Conservation (phyloP, 208 protist genomes). For the Crithidia fasciculata region DNA sequence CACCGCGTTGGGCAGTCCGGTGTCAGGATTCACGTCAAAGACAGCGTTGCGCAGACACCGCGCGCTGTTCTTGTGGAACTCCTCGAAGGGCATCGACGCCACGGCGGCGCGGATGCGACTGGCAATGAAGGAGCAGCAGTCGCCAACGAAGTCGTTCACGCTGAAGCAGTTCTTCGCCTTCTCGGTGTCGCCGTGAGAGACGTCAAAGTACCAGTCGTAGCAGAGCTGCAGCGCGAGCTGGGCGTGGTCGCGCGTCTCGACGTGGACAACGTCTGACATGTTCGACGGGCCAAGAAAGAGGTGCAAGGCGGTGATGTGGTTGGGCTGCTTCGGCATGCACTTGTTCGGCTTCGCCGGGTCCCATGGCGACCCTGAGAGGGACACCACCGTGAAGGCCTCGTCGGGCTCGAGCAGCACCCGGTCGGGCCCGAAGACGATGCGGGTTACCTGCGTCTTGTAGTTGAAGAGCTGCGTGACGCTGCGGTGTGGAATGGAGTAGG, state of each 20-base stretch:
- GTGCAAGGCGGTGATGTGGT: slow-evolving; percentile 77
- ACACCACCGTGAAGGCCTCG: slow-evolving; percentile 87
- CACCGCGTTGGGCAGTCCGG: slow-evolving; percentile 45
- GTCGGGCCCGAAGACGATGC: slow-evolving; percentile 86
- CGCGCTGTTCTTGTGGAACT: slow-evolving; percentile 87
- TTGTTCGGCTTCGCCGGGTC: slow-evolving; percentile 80
- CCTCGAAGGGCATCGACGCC: slow-evolving; percentile 82
- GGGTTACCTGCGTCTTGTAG: slow-evolving; percentile 87
- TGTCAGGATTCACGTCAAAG: slow-evolving; percentile 81
- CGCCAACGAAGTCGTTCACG: slow-evolving; percentile 87
- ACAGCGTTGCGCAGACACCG: slow-evolving; percentile 70
- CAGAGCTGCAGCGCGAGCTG: slow-evolving; percentile 84
- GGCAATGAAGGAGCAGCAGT: slow-evolving; percentile 87
- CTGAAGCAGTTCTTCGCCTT: slow-evolving; percentile 75
- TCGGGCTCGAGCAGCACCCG: slow-evolving; percentile 80
- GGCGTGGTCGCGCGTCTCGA: slow-evolving; percentile 91
- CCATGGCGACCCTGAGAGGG: slow-evolving; percentile 88
- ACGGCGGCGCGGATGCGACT: slow-evolving; percentile 83
- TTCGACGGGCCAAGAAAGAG: slow-evolving; percentile 94
- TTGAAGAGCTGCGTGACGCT: slow-evolving; percentile 96
- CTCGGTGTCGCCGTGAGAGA: slow-evolving; percentile 53
- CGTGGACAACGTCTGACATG: slow-evolving; percentile 94
- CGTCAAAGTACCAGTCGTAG: slow-evolving; percentile 93
- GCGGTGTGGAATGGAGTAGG: slow-evolving; percentile 94
- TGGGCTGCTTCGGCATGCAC: slow-evolving; percentile 75